Evolutionary conservation across 2,329 filamentous ascomycete genomes (phyloP).

Genomic region (Cryoendolithus antarcticus): DNA sequence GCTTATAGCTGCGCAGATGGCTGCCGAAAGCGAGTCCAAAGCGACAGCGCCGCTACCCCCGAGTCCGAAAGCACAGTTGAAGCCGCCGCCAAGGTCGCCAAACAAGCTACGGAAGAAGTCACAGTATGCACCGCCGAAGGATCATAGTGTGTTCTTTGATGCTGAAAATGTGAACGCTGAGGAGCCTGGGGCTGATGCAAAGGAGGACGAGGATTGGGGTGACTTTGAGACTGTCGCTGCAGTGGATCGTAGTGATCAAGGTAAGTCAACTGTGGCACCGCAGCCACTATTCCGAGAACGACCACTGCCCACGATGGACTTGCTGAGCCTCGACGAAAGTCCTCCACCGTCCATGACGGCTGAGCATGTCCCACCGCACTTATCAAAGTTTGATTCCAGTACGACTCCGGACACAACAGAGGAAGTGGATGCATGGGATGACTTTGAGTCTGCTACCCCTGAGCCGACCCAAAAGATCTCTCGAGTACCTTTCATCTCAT

Average conservation of each 20-base stretch:
- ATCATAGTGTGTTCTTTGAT: constrained; percentile 23
- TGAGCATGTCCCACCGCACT: too few species aligned
- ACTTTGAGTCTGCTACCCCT: constrained; percentile 25
- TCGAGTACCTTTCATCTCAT: background rate
- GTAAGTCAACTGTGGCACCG: too few species aligned
- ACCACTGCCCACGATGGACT: constrained; percentile 13
- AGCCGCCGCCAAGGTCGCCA: constrained; percentile 6
- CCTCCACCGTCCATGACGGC: too few species aligned
- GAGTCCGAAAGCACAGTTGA: constrained; percentile 1
- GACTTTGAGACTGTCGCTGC: constrained; percentile 17
- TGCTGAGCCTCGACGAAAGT: constrained; percentile 15
- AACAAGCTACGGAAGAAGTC: constrained; percentile 17
- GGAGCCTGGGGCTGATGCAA: constrained; percentile 6
- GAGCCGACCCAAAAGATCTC: background rate
- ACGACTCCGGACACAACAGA: too few species aligned
- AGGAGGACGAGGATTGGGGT: constrained; percentile 23
- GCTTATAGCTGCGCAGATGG: constrained; percentile 17
- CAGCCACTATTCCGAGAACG: background rate
- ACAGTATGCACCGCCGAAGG: constrained; percentile 8
- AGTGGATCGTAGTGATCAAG: background rate
- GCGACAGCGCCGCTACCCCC: background rate
- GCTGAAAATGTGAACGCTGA: constrained; percentile 17
- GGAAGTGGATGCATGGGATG: too few species aligned
- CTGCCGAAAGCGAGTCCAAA: constrained; percentile 5
- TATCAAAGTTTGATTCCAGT: too few species aligned